Evolutionary conservation across 768 basidiomycete genomes (phyloP).

Genomic region (Scleroderma citrinum): DNA sequence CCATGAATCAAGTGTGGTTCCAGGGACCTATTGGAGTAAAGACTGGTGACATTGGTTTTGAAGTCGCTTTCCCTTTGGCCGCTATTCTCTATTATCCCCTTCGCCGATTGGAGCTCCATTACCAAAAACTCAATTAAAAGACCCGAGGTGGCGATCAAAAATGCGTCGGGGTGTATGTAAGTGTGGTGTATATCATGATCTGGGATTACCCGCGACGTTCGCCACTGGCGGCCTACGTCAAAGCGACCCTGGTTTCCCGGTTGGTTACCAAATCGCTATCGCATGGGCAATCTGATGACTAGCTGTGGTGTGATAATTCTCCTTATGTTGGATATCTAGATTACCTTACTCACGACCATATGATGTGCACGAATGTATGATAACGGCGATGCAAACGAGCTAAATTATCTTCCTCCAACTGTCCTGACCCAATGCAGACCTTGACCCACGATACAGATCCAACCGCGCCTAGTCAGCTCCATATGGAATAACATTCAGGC

Average conservation of each 20-base stretch:
- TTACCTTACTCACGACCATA: background rate
- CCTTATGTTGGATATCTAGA: background rate
- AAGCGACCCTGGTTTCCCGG: background rate
- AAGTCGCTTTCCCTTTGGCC: constrained; percentile 48
- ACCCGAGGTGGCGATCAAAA: background rate
- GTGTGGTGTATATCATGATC: background rate
- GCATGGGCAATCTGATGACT: too few species aligned
- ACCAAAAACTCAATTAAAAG: constrained; percentile 19
- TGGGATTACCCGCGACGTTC: background rate
- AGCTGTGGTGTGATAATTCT: background rate
- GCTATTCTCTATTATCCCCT: constrained; percentile 49
- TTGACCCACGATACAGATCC: too few species aligned
- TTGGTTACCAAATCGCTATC: background rate
- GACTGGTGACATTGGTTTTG: constrained; percentile 69
- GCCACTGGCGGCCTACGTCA: background rate
- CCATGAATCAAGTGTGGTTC: constrained; percentile 70
- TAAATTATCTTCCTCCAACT: too few species aligned
- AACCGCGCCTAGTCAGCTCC: too few species aligned
- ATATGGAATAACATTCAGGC: too few species aligned
- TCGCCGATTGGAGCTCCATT: constrained; percentile 42
- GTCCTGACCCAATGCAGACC: too few species aligned
- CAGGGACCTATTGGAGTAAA: constrained; percentile 57
- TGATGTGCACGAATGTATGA: background rate
- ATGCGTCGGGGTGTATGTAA: too few species aligned
- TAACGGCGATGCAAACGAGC: too few species aligned